Evolutionary conservation across 768 basidiomycete species (phyloP).

Genomic region (Dacryopinax spathularia): DNA sequence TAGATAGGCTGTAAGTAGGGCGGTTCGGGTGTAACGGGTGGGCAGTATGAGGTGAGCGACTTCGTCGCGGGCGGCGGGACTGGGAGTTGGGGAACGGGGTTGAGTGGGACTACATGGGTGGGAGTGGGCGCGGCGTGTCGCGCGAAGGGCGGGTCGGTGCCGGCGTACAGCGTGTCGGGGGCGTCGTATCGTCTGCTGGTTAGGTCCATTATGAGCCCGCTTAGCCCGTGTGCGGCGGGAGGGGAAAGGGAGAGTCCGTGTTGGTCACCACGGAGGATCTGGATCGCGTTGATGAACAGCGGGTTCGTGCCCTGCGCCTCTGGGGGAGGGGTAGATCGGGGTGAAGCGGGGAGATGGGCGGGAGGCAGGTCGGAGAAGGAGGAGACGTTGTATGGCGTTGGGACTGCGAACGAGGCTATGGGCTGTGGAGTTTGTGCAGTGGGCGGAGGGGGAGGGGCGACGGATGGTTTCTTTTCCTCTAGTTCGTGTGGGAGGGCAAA

Average conservation of each 20-base stretch:
- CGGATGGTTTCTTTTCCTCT: background rate
- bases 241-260: background rate
- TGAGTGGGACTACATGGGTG: background rate
- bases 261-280: background rate
- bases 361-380: background rate
- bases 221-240: background rate
- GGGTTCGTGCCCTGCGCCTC: background rate
- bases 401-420: background rate
- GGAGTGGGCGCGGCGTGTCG: background rate
- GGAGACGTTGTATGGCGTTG: background rate
- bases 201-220: background rate
- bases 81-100: background rate
- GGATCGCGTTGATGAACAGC: conserved; percentile 1
- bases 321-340: background rate
- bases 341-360: background rate
- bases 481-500: background rate
- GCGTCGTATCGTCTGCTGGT: background rate
- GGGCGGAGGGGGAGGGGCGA: background rate
- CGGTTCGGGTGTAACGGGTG: background rate
- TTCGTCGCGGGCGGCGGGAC: background rate
- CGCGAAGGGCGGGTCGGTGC: background rate
- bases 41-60: background rate
- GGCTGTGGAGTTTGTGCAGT: background rate
- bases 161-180: background rate
- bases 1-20: background rate